These are phyloP conservation scores for Echinochloa phyllopogon DNA, from an alignment of 176 grass and related monocot genomes.

Conservation along the genomic window DNA sequence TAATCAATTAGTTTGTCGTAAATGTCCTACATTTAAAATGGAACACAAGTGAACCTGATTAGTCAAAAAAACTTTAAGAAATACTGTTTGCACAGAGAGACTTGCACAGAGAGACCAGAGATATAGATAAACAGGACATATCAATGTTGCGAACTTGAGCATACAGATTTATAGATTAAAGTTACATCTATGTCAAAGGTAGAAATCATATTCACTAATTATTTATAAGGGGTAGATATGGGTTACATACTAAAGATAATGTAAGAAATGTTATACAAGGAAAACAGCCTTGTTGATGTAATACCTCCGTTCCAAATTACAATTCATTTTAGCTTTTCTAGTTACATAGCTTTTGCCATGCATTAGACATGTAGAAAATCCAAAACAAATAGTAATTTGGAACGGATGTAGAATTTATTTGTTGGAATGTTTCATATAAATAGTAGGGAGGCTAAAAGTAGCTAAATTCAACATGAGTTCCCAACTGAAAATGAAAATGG, in stretches of 20 bases:
- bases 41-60: background rate
- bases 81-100: background rate
- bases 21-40: no score
- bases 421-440: background rate
- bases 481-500: background rate
- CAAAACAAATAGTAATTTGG: no score
- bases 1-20: no score
- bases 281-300: background rate
- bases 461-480: background rate
- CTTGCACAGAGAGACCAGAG: no score
- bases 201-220: conserved; percentile 7
- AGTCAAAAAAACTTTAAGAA: conserved; percentile 12
- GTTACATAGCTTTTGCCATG: no score
- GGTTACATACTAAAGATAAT: background rate
- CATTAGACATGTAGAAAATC: no score
- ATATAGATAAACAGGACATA: background rate
- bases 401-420: no score
- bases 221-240: background rate
- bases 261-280: conserved; percentile 9
- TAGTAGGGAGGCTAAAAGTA: background rate
- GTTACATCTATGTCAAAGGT: background rate
- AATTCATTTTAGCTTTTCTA: no score
- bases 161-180: background rate
- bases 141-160: conserved; percentile 15
- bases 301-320: no score